Evolutionary conservation across 805 yeast genomes (phyloP), one percentile per base, ranked within the genome.

Genomic region (Dipodascopsis uninucleata): DNA sequence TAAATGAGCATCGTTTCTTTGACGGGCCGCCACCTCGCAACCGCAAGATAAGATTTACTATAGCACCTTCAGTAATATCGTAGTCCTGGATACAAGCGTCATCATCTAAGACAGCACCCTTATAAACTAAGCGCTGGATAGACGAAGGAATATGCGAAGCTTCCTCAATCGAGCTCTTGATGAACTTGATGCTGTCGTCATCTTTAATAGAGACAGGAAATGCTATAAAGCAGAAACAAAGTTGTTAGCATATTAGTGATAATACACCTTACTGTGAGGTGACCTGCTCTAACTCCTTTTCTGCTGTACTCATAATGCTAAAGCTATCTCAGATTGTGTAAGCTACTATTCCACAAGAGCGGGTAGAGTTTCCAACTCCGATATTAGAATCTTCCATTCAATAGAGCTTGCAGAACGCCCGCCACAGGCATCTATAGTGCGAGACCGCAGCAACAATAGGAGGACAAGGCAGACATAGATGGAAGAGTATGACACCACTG

Each of bases 1-100:
- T 65, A 63, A 78, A 78, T 18, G 80, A 68, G 20, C 71, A 62
- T 54, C 71, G 70, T 62, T 70, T 66, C 62, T 66, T 68, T 17
- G 54, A 45, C n/a, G 62, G 59, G 79, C 90, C 90, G 75, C 89
- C 90, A 78, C 93, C 93, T 78, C 94, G 82, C 71, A 85, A 77
- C 81, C 94, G 83, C 59, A 85, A 73, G 53, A 84, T 93, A 75
- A 85, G 82, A 70, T 85, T 90, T 36, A 84, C 67, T 47, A 90
- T 83, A 51, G 89, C 81, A 68, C 82, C 90, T 71, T 84, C 83
- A 71, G 81, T 89, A 68, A 84, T 82, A 79, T 83, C 83, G 84
- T 83, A 82, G 71, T 84, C 93, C 53, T 86, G 79, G 52, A 84
- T 68, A 51, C 90, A 82, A 77, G 90, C 79, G 56, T 88, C 89